Evolutionary conservation across 1,139 yeast genomes (phyloP).

Genomic region (Blastobotrys illinoisensis): DNA sequence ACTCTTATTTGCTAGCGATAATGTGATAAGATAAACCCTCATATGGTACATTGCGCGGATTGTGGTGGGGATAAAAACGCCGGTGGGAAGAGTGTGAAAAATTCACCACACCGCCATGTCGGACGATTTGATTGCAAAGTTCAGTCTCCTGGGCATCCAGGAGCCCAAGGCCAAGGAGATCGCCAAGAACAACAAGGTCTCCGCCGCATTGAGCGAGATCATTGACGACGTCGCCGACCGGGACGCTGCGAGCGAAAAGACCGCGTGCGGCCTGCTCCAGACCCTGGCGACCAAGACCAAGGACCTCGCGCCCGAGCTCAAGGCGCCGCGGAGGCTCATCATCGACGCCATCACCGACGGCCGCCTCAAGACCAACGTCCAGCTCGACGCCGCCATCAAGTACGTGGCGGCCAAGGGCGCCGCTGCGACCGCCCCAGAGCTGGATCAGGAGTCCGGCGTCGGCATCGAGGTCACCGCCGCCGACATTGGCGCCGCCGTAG

Average conservation of each 20-base stretch:
- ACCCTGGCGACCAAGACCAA: constrained; percentile 54
- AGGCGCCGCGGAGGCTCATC: constrained; percentile 43
- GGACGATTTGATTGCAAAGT: constrained; percentile 39
- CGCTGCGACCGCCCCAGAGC: constrained; percentile 39
- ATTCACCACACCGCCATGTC: constrained; percentile 13
- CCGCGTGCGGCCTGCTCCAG: constrained; percentile 58
- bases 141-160: constrained; percentile 56
- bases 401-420: constrained; percentile 48
- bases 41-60: too few relatives aligned
- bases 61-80: not conserved
- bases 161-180: constrained; percentile 47
- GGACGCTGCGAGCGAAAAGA: constrained; percentile 42
- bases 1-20: too few relatives aligned
- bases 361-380: constrained; percentile 60
- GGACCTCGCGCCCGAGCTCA: constrained; percentile 26
- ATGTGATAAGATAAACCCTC: not conserved
- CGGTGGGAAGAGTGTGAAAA: not conserved
- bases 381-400: constrained; percentile 75
- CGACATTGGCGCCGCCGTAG: constrained; percentile 55
- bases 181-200: constrained; percentile 76
- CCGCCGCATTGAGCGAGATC: constrained; percentile 59
- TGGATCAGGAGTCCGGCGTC: constrained; percentile 70
- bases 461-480: constrained; percentile 68
- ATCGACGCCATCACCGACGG: constrained; percentile 60
- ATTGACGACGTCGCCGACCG: constrained; percentile 40